A percentile compares a stretch with the other conserved stretches of the same genome.
Evolutionary conservation across 257 asterid genomes (phyloP).

Genomic region (Henckelia pumila): DNA sequence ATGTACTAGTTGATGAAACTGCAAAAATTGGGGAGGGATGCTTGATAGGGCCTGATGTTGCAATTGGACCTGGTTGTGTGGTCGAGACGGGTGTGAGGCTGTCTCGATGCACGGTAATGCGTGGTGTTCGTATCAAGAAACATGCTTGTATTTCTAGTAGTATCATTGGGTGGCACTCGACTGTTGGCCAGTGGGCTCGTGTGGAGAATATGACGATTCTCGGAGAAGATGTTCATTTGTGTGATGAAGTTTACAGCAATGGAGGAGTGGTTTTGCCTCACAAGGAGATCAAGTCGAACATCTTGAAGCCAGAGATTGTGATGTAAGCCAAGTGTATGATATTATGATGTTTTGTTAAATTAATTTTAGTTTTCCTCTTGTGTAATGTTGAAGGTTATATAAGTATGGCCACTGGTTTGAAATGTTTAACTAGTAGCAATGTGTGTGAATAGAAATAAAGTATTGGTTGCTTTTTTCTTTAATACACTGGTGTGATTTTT

Average conservation of each 20-base stretch:
- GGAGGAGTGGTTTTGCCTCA: conserved; percentile 90
- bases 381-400: background rate
- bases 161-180: conserved; percentile 93
- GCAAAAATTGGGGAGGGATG: conserved; percentile 86
- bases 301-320: conserved; percentile 77
- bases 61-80: conserved; percentile 78
- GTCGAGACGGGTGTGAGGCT: conserved; percentile 88
- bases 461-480: too few relatives aligned
- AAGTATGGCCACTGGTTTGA: background rate
- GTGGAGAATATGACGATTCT: conserved; percentile 92
- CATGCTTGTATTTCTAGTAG: conserved; percentile 76
- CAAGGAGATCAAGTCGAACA: conserved; percentile 86
- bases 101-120: conserved; percentile 84
- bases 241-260: conserved; percentile 79
- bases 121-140: conserved; percentile 78
- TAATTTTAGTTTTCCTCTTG: background rate
- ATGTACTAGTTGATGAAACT: conserved; percentile 68
- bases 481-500: too few relatives aligned
- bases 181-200: conserved; percentile 90
- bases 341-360: background rate
- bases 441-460: background rate
- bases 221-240: conserved; percentile 86
- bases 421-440: background rate
- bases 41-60: conserved; percentile 86
- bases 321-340: conserved; percentile 45